Evolutionary conservation across 768 basidiomycete genomes (phyloP), one percentile per base, ranked within the genome.

Genomic region (Antrodiella citrinella): DNA sequence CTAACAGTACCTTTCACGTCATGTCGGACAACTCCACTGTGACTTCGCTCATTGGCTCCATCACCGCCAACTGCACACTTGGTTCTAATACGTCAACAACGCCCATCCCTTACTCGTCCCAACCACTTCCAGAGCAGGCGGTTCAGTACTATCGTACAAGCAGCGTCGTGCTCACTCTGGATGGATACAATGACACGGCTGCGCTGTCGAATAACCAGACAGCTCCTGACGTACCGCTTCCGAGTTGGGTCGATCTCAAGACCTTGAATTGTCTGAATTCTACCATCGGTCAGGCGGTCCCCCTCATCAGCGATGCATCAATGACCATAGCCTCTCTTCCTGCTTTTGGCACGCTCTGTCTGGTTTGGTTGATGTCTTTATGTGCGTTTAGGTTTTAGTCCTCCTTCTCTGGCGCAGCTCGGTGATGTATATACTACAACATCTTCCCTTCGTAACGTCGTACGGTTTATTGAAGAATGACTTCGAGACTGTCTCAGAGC

Each of bases 81-180:
- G 47, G 66, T 12, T 74, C 73, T 46, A 81, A 66, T 3, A 60
- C 69, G 0, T 13, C 49, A 4, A 15, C 30, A 7, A 15, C 15
- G 15, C 30, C 30, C 30, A 7, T 15, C 7, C 51, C 52, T 38
- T 48, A 41, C n/a, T n/a, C 41, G 15, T 43, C 41, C 21, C 41
- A 7, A 7, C 67, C 69, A 11, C 59, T 59, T 30, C 77, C 82
- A 0, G 76, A 80, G 55, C 75, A 82, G 57, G 74, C 72, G 0
- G 56, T 84, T n/a, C 77, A 85, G 51, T 86, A 86, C 60, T 86
- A 80, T 58, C 80, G 84, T 24, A 76, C 80, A 1, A 82, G 81
- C 58, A 82, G 75, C 42, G 71, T 83, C 35, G 76, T 74, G 1
- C 68, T 86, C 20, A 74, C 80, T 1, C 67, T 85, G 2, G 78